Conservation (phyloP, 2,329 filamentous ascomycete species). For the Claviceps digitariae region DNA sequence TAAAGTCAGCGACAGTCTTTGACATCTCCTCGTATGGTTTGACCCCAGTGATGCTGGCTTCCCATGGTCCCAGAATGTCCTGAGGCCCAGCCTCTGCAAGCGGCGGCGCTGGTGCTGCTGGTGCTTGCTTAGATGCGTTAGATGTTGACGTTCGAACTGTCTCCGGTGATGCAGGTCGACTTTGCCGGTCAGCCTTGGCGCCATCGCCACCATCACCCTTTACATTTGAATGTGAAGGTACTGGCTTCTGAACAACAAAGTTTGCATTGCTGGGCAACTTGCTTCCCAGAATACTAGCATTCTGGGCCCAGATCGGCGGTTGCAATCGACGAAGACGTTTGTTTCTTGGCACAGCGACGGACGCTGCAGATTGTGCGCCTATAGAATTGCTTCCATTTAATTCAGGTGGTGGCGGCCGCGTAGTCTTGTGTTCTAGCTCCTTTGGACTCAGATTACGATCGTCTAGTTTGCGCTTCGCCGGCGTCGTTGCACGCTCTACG, state of each 20-base stretch:
- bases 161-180: constrained; percentile 35
- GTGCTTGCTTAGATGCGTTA: constrained; percentile 9
- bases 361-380: constrained; percentile 14
- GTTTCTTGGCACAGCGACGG: constrained; percentile 24
- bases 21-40: constrained; percentile 62
- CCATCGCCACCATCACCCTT: constrained; percentile 19
- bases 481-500: constrained; percentile 20
- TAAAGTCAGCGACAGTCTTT: constrained; percentile 66
- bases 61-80: constrained; percentile 42
- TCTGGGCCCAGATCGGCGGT: constrained; percentile 37
- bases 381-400: constrained; percentile 26
- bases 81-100: constrained; percentile 17
- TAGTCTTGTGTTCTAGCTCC: constrained; percentile 36
- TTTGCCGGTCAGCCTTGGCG: constrained; percentile 19
- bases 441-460: constrained; percentile 30
- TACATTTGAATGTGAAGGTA: constrained; percentile 24
- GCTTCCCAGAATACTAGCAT: constrained; percentile 20
- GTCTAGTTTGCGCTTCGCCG: constrained; percentile 27
- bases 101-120: constrained; percentile 7
- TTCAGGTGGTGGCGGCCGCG: constrained; percentile 35
- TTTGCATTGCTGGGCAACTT: constrained; percentile 29
- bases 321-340: constrained; percentile 24
- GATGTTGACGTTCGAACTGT: constrained; percentile 20
- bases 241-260: constrained; percentile 29
- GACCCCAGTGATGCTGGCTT: constrained; percentile 53